Percentiles rank a stretch among this genome's conserved stretches.
Evolutionary conservation across 1,284 basidiomycete species (phyloP).

Genomic region (Salmacisia buchloeana): DNA sequence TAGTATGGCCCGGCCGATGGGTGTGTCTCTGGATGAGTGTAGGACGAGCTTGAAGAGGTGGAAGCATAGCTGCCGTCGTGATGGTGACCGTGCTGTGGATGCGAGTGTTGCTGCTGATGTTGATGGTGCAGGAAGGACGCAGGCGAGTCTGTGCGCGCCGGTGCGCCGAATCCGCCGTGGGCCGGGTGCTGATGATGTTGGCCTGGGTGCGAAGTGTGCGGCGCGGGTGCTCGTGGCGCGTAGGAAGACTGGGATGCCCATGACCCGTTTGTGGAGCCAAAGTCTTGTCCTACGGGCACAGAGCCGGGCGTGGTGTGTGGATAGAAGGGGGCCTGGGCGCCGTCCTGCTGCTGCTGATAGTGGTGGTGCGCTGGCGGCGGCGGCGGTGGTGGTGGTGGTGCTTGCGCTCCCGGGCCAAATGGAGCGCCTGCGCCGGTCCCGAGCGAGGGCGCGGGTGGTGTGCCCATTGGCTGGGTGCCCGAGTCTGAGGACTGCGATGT

Average conservation of each 20-base stretch:
- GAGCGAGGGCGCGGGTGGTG: background rate
- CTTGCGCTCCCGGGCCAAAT: background rate
- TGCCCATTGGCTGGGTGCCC: background rate
- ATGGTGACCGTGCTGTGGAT: background rate
- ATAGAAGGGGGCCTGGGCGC: too few relatives aligned
- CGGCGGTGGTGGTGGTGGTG: too few relatives aligned
- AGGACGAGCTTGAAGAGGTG: background rate
- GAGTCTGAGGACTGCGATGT: background rate
- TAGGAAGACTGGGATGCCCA: background rate
- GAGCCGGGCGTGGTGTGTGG: too few relatives aligned
- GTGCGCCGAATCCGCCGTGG: background rate
- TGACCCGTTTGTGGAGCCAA: too few relatives aligned
- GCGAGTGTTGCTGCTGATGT: background rate
- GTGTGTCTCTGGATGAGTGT: background rate
- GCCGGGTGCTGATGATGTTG: background rate
- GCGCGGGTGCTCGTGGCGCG: background rate
- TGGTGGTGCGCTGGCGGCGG: too few relatives aligned
- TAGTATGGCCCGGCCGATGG: too few relatives aligned
- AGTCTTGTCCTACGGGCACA: too few relatives aligned
- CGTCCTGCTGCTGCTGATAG: too few relatives aligned
- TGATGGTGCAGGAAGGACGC: conserved; percentile 17
- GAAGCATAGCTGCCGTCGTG: background rate
- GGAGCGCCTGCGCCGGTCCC: background rate
- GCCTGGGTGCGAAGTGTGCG: background rate
- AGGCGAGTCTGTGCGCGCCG: background rate